phyloP scores from a whole-genome alignment of 345 rosid genomes.

The Eucalyptus globulus region DNA sequence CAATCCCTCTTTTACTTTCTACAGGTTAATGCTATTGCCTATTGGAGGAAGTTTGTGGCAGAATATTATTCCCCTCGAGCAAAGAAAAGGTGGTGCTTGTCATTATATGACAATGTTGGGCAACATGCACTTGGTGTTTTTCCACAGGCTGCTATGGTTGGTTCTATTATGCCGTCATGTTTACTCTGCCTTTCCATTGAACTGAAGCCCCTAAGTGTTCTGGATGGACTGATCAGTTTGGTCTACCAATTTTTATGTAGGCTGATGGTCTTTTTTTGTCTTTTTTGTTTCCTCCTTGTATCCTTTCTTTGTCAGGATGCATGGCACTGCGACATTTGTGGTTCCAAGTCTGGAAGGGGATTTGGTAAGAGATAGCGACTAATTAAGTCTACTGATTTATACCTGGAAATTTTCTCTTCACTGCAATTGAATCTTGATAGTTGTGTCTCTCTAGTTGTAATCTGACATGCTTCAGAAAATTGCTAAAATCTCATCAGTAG shows the following conservation, averaged over 20 bases:
- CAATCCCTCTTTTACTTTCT: background rate
- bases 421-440: background rate
- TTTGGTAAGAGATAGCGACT: constrained; percentile 59
- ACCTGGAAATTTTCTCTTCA: background rate
- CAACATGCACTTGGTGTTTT: constrained; percentile 92
- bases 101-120: constrained; percentile 81
- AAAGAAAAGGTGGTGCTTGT: constrained; percentile 96
- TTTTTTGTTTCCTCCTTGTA: background rate
- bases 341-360: constrained; percentile 92
- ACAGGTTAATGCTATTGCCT: constrained; percentile 79
- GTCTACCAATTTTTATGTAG: background rate
- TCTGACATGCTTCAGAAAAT: background rate
- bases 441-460: background rate
- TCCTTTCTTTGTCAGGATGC: constrained; percentile 51
- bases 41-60: constrained; percentile 91
- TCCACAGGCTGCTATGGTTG: constrained; percentile 92
- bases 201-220: background rate
- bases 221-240: background rate
- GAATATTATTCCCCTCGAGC: constrained; percentile 97
- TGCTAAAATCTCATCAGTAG: background rate
- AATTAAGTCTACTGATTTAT: background rate
- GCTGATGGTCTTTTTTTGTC: background rate
- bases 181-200: background rate
- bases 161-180: constrained; percentile 1
- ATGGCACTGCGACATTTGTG: constrained; percentile 96